Conservation (phyloP, 2,329 filamentous ascomycete genomes). For the Nectriaceae sp. region DNA sequence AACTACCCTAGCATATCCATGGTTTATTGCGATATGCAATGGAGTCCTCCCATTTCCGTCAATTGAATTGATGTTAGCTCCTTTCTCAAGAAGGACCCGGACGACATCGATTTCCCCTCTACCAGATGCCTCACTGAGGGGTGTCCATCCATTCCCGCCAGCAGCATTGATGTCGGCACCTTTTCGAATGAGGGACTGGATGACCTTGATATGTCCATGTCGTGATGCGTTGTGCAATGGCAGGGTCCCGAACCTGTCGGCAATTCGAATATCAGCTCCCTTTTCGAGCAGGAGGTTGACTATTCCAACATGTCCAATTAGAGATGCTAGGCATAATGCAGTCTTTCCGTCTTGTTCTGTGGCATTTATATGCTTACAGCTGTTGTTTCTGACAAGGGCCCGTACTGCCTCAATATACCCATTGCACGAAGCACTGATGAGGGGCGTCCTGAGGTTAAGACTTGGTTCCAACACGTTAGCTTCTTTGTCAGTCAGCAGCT, state of each 20-base stretch:
- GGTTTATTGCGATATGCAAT: too few species aligned
- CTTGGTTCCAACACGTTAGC: neutral
- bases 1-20: too few species aligned
- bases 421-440: conserved; percentile 6
- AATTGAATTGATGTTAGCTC: neutral
- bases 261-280: conserved; percentile 3
- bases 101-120: neutral
- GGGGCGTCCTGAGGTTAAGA: too few species aligned
- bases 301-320: conserved; percentile 1
- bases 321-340: conserved; percentile 7
- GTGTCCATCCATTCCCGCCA: neutral
- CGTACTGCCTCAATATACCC: conserved; percentile 4
- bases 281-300: conserved; percentile 7
- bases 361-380: conserved; percentile 5
- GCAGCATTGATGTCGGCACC: neutral
- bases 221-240: conserved; percentile 3
- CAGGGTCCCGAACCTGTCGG: neutral
- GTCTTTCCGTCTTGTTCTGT: neutral
- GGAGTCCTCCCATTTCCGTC: too few species aligned
- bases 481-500: neutral
- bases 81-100: neutral
- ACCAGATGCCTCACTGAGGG: neutral
- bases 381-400: conserved; percentile 8
- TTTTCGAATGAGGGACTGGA: neutral
- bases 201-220: conserved; percentile 1